Evolutionary conservation across 768 basidiomycete species (phyloP), one percentile per base, ranked within the genome.

Genomic region (Lactarius hengduanensis): DNA sequence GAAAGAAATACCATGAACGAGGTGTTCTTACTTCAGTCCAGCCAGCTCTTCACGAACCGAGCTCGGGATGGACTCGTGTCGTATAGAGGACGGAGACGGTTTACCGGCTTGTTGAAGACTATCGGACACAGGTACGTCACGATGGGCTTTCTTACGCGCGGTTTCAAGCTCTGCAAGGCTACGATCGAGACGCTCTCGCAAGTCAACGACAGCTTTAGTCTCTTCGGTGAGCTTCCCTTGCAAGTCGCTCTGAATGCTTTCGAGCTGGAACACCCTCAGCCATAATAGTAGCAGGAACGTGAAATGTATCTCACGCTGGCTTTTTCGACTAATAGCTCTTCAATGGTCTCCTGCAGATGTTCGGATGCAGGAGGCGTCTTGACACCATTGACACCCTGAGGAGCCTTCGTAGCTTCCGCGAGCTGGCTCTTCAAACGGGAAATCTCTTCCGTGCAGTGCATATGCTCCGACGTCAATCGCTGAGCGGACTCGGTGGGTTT

Each of bases 1-100:
- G 50, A 8, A 47, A 61, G 20, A 40, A 8, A 53, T 36, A 15
- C 32, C 26, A n/a, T 34, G 16, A 43, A 50, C 18, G 40, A 47
- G 36, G 57, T 10, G 30, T 15, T 75, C 81, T 30, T 74, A 92
- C 91, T 95, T 95, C 47, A 96, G 83, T 9, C 94, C 94, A 15
- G 82, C 86, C 64, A 94, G 86, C 76, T 95, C 92, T 63, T 91
- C 89, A 20, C 75, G 73, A 30, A 79, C 77, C 2, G 75, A 73
- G 53, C 81, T 78, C 7, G 66, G 58, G 10, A 67, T 36, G 79
- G 73, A 69, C 30, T 90, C 88, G 26, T 84, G 77, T 72, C 86
- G 77, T 10, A 77, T 70, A 2, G 79, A 76, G 16, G 73, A 69
- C 11, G 67, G 64, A 3, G 72, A 50, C 10, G 66, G 73, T 47